These are phyloP conservation scores for Suhomyces xylopsoci DNA, from an alignment of 805 yeast species.

Conservation along the genomic window DNA sequence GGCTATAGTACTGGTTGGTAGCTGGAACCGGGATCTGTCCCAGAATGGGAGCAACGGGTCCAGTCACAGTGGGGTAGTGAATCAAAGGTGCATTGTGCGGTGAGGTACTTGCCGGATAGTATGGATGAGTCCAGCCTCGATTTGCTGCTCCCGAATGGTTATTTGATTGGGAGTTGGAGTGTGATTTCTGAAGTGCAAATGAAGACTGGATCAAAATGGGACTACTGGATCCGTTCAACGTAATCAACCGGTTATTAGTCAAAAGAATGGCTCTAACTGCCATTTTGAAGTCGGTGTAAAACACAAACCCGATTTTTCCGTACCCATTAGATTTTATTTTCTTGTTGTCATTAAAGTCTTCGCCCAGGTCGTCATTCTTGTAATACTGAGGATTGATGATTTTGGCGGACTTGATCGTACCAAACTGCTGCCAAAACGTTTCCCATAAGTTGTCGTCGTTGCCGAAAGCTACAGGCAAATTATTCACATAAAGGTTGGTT, in stretches of 20 bases:
- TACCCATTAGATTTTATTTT: background rate
- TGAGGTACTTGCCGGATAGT: background rate
- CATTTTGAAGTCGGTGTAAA: constrained; percentile 52
- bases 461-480: constrained; percentile 52
- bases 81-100: background rate
- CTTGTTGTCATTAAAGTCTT: constrained; percentile 9
- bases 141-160: background rate
- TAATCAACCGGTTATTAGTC: constrained; percentile 40
- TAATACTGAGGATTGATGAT: constrained; percentile 43
- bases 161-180: background rate
- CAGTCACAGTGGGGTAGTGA: background rate
- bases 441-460: constrained; percentile 50
- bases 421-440: constrained; percentile 39
- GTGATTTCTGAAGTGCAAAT: constrained; percentile 38
- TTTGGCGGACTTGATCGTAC: constrained; percentile 37
- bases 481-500: constrained; percentile 69
- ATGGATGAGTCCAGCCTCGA: background rate
- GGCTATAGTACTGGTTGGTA: constrained; percentile 2
- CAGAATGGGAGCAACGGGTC: background rate
- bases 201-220: constrained; percentile 33
- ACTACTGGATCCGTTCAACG: constrained; percentile 9
- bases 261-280: constrained; percentile 61
- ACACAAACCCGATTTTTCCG: constrained; percentile 54
- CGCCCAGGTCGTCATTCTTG: constrained; percentile 7
- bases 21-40: background rate